phyloP scores from a whole-genome alignment of 768 basidiomycete genomes.

The Pleurotus giganteus region DNA sequence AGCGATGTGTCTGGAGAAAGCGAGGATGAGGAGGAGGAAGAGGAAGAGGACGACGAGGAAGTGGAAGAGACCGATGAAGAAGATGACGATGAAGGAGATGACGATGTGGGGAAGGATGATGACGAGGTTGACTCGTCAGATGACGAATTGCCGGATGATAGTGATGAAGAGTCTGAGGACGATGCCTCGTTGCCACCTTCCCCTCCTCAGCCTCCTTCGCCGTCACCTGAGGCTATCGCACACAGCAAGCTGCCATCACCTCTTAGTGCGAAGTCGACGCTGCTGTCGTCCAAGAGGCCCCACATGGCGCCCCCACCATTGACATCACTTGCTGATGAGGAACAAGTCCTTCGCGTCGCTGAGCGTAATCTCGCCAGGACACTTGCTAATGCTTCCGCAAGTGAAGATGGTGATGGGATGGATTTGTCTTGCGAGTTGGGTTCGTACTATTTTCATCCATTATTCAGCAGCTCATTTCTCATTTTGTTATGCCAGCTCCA shows the following conservation, averaged over 20 bases:
- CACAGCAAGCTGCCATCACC: neutral
- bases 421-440: constrained; percentile 29
- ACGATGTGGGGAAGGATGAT: constrained; percentile 13
- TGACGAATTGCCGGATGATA: constrained; percentile 2
- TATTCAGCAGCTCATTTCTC: neutral
- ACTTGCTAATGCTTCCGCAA: constrained; percentile 21
- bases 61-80: constrained; percentile 22
- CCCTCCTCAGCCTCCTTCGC: constrained; percentile 13
- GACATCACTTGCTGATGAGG: constrained; percentile 21
- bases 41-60: constrained; percentile 22
- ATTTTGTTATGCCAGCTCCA: constrained; percentile 27
- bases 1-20: constrained; percentile 23
- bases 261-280: constrained; percentile 4
- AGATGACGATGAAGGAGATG: constrained; percentile 18
- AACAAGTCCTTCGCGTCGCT: constrained; percentile 25
- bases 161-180: constrained; percentile 3
- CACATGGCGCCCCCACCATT: neutral
- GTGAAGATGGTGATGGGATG: constrained; percentile 24
- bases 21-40: too few species aligned
- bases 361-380: constrained; percentile 33
- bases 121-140: constrained; percentile 15
- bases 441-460: constrained; percentile 13
- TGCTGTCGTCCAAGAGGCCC: neutral
- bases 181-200: constrained; percentile 12
- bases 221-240: neutral